Base-by-base conservation (phyloP, 768 basidiomycete species). In the Tylopilus vinaceipallidus region DNA sequence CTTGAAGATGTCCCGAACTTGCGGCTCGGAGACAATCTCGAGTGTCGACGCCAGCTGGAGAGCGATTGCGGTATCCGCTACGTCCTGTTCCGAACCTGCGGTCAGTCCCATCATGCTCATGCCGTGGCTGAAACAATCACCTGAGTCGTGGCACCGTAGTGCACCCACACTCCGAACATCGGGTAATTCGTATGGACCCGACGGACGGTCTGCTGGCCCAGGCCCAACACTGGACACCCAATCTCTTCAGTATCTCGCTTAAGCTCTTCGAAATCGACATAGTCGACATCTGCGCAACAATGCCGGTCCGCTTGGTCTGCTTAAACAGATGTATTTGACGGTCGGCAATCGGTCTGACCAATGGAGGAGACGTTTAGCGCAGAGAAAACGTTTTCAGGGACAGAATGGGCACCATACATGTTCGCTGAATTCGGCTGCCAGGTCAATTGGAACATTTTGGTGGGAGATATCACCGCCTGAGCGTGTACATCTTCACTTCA, bases 101-200 rank as follows among this genome's bases (percentile, higher is more conserved):
- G 34, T 46, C 37, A 37, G 26, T 10, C 24, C 3, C 19, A 9
- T 23, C 34, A 27, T 29, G 13, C 13, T 13, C n/a, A n/a, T n/a
- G 19, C 3, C 22, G 12, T 27, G 13, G 17, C n/a, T 5, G 24
- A 11, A 50, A 29, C 19, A 22, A 22, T 44, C 38, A 74, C 76
- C 68, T 78, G 76, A 16, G 76, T 78, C 4, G 76, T 77, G 4
- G 75, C 73, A 26, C 76, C 76, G 61, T 74, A 77, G 55, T 77
- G 76, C 16, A 64, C 65, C 73, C 76, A 76, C 58, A 76, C 76
- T 29, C 76, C 76, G 8, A 74, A 53, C 20, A 73, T 69, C 38
- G 59, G 59, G 35, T 61, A 45, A 4, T 51, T 57, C 29, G 38
- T 45, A 44, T 74, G 77, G 17, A 71, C 73, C 42, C 60, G 50